Conservation (phyloP, 75 land plant species). For the Pinus tabuliformis region DNA sequence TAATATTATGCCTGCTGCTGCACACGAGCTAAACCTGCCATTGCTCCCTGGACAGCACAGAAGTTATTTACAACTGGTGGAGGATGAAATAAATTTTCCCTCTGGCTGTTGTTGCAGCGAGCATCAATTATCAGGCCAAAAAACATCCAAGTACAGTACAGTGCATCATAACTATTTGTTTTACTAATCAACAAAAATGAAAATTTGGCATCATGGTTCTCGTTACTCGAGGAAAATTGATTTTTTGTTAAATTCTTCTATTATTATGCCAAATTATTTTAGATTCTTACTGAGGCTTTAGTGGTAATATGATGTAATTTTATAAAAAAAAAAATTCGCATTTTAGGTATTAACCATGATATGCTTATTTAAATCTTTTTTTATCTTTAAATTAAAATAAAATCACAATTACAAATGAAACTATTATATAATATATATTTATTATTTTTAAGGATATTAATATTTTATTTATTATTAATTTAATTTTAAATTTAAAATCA, state of each 20-base stretch:
- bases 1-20: slow-evolving; percentile 1
- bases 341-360: too few relatives aligned
- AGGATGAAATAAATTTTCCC: background rate
- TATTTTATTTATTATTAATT: too few relatives aligned
- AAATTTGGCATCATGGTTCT: background rate
- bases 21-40: slow-evolving; percentile 11
- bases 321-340: too few relatives aligned
- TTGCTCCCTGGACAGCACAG: background rate
- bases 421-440: too few relatives aligned
- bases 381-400: too few relatives aligned
- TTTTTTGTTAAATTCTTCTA: background rate
- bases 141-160: background rate
- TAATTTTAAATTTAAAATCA: too few relatives aligned
- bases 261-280: background rate
- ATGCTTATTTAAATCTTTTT: too few relatives aligned
- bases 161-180: background rate
- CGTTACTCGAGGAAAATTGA: background rate
- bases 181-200: background rate
- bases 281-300: background rate
- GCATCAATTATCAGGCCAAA: background rate
- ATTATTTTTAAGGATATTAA: too few relatives aligned
- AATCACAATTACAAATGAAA: too few relatives aligned
- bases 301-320: background rate
- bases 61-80: slow-evolving; percentile 4
- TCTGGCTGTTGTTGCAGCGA: background rate